A percentile compares a stretch with the other conserved stretches of the same genome.
phyloP scores from a whole-genome alignment of 2,329 filamentous ascomycete species.

The Plectosphaerella sp. region DNA sequence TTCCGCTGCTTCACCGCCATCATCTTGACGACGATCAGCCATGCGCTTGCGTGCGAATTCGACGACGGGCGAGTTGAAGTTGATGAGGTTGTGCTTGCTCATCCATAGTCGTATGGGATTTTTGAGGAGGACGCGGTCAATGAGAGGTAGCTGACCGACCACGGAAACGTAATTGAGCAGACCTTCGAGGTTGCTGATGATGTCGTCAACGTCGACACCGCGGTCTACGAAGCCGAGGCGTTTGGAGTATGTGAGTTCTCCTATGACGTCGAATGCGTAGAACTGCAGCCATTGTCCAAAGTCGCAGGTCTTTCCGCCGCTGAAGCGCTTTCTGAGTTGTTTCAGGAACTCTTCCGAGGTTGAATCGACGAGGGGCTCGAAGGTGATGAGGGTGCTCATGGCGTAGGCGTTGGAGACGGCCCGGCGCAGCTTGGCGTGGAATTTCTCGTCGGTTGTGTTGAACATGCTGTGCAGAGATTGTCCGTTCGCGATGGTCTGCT shows the following conservation, averaged over 20 bases:
- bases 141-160: conserved; percentile 18
- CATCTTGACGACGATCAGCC: conserved; percentile 4
- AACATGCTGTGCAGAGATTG: conserved; percentile 25
- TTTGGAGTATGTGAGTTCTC: conserved; percentile 26
- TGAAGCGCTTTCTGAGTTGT: conserved; percentile 6
- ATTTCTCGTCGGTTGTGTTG: conserved; percentile 30
- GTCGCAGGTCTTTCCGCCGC: conserved; percentile 6
- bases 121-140: conserved; percentile 21
- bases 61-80: conserved; percentile 5
- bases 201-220: conserved; percentile 23
- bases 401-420: conserved; percentile 32
- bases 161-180: conserved; percentile 2
- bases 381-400: conserved; percentile 32
- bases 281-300: conserved; percentile 30
- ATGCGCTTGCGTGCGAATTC: conserved; percentile 7
- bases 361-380: conserved; percentile 29
- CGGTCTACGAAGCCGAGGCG: conserved; percentile 30
- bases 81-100: conserved; percentile 1
- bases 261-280: conserved; percentile 36
- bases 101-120: conserved; percentile 14
- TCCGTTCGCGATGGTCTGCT: conserved; percentile 21
- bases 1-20: conserved; percentile 2
- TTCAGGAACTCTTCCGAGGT: conserved; percentile 14
- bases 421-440: conserved; percentile 33
- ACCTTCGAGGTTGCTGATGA: conserved; percentile 19